Percentiles rank a stretch among this genome's conserved stretches.
These are phyloP conservation scores for Populus hybrid DNA, from an alignment of 441 rosid genomes.

Conservation along the genomic window DNA sequence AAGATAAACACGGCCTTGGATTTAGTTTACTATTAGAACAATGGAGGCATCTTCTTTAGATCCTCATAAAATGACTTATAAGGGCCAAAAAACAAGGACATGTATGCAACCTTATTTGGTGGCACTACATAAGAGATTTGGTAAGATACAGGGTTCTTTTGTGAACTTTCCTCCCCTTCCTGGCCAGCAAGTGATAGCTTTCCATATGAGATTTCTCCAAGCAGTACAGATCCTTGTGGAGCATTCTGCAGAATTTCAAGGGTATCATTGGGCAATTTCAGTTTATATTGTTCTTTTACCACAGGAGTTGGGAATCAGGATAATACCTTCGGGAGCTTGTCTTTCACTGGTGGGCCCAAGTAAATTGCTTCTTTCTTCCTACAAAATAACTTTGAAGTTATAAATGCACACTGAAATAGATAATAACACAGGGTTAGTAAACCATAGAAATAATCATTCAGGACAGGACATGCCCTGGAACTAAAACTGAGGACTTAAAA, in stretches of 20 bases:
- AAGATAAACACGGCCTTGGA: background rate
- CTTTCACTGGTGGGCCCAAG: constrained; percentile 78
- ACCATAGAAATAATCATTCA: constrained; percentile 18
- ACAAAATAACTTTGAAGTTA: constrained; percentile 25
- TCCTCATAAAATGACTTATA: constrained; percentile 7
- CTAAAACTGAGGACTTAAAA: constrained; percentile 67
- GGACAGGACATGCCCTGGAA: constrained; percentile 70
- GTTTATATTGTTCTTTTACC: background rate
- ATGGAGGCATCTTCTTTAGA: constrained; percentile 4
- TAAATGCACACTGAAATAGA: constrained; percentile 1
- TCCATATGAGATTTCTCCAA: constrained; percentile 79
- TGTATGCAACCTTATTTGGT: constrained; percentile 68
- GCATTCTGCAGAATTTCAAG: constrained; percentile 53
- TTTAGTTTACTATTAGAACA: background rate
- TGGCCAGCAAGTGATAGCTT: constrained; percentile 52
- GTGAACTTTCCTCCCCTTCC: constrained; percentile 49
- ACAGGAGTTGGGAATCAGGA: background rate
- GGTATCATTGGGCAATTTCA: constrained; percentile 6
- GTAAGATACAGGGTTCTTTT: constrained; percentile 66
- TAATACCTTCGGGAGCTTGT: constrained; percentile 88
- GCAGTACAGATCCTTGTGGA: constrained; percentile 79
- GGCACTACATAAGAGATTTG: constrained; percentile 75
- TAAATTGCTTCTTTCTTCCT: constrained; percentile 88
- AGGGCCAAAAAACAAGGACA: background rate
- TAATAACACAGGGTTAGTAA: constrained; percentile 7